Evolutionary conservation across 305 asterid species (phyloP).

Genomic region (Fraxinus angustifolia): DNA sequence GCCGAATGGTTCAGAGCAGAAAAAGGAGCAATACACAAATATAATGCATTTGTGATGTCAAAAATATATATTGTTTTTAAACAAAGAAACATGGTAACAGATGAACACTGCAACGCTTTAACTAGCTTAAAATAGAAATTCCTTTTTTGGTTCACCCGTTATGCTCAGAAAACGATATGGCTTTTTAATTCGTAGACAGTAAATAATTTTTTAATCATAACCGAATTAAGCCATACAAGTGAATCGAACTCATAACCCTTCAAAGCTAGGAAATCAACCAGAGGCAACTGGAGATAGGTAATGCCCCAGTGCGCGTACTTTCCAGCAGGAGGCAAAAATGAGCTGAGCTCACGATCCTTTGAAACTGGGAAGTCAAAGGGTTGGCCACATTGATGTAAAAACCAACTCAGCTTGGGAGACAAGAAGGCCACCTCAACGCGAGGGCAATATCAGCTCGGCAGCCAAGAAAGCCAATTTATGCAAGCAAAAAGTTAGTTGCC

Average conservation of each 20-base stretch:
- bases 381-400: background rate
- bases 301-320: background rate
- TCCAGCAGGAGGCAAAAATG: background rate
- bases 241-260: background rate
- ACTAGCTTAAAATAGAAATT: background rate
- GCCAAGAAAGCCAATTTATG: background rate
- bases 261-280: background rate
- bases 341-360: background rate
- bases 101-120: background rate
- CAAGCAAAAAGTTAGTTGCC: background rate
- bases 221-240: background rate
- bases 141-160: background rate
- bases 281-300: background rate
- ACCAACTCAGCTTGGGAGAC: background rate
- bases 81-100: background rate
- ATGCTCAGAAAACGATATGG: background rate
- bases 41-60: background rate
- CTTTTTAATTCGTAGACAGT: background rate
- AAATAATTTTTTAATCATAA: background rate
- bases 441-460: background rate
- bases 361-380: background rate
- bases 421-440: background rate
- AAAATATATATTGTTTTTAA: too few relatives aligned
- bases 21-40: background rate
- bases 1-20: background rate